Percentiles rank a stretch among this genome's conserved stretches.
Conservation (phyloP, 2,329 filamentous ascomycete species). For the Zarea fungicola region DNA sequence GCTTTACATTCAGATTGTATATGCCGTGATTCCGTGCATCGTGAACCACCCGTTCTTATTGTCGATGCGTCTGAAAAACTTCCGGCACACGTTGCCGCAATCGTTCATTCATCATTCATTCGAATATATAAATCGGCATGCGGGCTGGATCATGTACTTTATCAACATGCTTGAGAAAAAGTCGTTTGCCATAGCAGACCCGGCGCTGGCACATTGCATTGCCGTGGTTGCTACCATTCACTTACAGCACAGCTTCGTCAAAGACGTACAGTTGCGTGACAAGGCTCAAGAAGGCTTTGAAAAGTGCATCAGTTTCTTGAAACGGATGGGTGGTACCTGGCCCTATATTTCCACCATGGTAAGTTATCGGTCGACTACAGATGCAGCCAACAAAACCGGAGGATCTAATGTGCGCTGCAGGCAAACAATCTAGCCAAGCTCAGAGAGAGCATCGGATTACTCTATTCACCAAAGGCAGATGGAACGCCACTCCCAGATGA, state of each 20-base stretch:
- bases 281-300: conserved; percentile 24
- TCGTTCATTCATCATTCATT: conserved; percentile 50
- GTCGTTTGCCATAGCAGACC: conserved; percentile 36
- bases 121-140: conserved; percentile 45
- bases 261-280: conserved; percentile 17
- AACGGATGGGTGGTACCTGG: conserved; percentile 21
- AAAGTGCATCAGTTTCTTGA: conserved; percentile 23
- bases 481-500: not conserved
- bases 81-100: conserved; percentile 46
- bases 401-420: conserved; percentile 13
- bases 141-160: conserved; percentile 49
- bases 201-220: conserved; percentile 37
- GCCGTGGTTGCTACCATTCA: conserved; percentile 50
- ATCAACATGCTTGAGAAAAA: conserved; percentile 40
- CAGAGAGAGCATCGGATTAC: conserved; percentile 25
- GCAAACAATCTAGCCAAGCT: conserved; percentile 25
- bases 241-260: conserved; percentile 46
- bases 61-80: conserved; percentile 46
- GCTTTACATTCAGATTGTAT: conserved; percentile 47
- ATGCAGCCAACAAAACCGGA: not conserved
- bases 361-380: not conserved
- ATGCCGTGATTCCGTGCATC: conserved; percentile 47
- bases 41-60: conserved; percentile 50
- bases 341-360: conserved; percentile 23
- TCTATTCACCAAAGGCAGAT: not conserved